Evolutionary conservation across 2,329 filamentous ascomycete species (phyloP), one percentile per base, ranked within the genome.

Genomic region (Alternaria brassicae): DNA sequence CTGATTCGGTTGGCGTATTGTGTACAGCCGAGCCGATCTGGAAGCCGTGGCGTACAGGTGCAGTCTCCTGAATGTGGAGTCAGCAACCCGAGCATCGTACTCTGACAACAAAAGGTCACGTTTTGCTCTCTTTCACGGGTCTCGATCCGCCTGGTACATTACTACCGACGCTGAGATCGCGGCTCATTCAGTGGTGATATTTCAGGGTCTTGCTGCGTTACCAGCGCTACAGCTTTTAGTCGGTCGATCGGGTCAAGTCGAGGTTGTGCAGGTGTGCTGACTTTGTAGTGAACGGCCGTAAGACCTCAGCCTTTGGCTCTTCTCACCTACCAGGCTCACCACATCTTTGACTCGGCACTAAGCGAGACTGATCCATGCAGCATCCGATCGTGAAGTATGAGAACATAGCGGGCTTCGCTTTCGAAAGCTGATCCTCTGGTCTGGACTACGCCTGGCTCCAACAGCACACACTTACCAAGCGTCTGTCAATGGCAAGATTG

Each of bases 181-280:
- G n/a, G 40, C 40, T 45, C 51, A 45, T n/a, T 27, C 15, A 27
- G 42, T 45, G 28, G 40, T 28, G n/a, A 8, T 27, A 36, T 30
- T 15, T 5, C 15, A 17, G n/a, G 21, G 21, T 36, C 21, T 27
- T 53, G 40, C 27, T 45, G 42, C 21, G 51, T 36, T 45, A 53
- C 21, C 30, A 37, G 17, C 28, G 32, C 51, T 44, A 53, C 17
- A 28, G 30, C 30, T 45, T 10, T 37, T 53, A 23, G 44, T 40
- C 28, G 41, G 40, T n/a, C 25, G 28, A 12, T 15, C 27, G 41
- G 23, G 30, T 27, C 23, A 44, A 19, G 40, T 37, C 4, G 15
- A 37, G 30, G 44, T 53, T 17, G 51, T 53, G 41, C 51, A 53
- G 51, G 15, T 25, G 41, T 44, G 21, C 40, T n/a, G 40, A 53